Evolutionary conservation across 257 asterid genomes (phyloP).

Genomic region (Lavandula angustifolia): DNA sequence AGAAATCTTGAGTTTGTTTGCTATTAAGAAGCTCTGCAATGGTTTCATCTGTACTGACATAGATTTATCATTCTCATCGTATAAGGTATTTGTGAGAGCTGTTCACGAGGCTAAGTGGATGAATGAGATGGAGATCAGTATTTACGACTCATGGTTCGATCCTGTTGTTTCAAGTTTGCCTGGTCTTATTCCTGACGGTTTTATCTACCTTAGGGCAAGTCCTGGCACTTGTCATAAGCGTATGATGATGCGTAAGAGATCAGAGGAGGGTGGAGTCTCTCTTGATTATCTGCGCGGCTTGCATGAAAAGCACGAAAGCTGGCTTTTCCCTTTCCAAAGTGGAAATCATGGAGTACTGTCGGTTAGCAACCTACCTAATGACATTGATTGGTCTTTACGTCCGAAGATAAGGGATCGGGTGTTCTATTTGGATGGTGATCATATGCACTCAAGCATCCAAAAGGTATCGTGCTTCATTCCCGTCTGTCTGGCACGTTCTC

Average conservation of each 20-base stretch:
- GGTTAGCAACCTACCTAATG: conserved; percentile 61
- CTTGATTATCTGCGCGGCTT: conserved; percentile 75
- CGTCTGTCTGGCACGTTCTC: background rate
- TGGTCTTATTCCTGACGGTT: conserved; percentile 91
- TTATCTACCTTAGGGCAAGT: conserved; percentile 91
- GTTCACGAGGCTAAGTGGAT: conserved; percentile 99
- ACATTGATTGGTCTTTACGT: conserved; percentile 54
- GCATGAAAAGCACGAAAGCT: conserved; percentile 95
- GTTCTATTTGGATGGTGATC: conserved; percentile 80
- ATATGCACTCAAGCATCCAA: conserved; percentile 95
- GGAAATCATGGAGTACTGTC: conserved; percentile 85
- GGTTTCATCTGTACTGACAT: too few species aligned
- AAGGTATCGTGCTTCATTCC: conserved; percentile 52
- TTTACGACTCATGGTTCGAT: conserved; percentile 96
- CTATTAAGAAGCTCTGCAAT: too few species aligned
- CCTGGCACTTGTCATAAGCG: conserved; percentile 98
- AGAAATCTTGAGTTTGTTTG: too few species aligned
- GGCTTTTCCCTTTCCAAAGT: conserved; percentile 89
- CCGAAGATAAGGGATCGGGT: conserved; percentile 83
- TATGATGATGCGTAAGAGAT: conserved; percentile 85
- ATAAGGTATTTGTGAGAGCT: conserved; percentile 98
- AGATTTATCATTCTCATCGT: background rate
- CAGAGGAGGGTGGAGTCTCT: conserved; percentile 93
- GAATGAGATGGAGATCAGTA: conserved; percentile 97
- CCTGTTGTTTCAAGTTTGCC: conserved; percentile 92